A percentile compares a stretch with the other conserved stretches of the same genome.
Conservation (phyloP, 1,284 basidiomycete species). For the Leccinum solheimii region DNA sequence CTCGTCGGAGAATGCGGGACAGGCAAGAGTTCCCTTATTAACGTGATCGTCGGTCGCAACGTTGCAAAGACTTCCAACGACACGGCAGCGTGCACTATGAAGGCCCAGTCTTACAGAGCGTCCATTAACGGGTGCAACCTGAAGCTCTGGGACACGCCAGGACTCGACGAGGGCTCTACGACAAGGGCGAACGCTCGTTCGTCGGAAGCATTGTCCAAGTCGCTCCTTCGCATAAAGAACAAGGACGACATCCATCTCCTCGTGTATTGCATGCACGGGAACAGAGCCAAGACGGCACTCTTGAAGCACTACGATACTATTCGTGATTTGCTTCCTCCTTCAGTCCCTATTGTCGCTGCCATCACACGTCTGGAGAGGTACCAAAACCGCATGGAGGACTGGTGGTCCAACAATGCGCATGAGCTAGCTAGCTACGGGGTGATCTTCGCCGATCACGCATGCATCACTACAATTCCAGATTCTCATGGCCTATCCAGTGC, state of each 20-base stretch:
- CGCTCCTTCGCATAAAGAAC: conserved; percentile 7
- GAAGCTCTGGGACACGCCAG: conserved; percentile 24
- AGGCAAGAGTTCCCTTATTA: conserved; percentile 30
- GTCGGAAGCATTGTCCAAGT: conserved; percentile 7
- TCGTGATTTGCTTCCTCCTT: conserved; percentile 7
- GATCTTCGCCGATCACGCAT: conserved; percentile 26
- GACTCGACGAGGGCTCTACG: conserved; percentile 16
- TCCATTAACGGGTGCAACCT: conserved; percentile 13
- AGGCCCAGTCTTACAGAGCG: conserved; percentile 7
- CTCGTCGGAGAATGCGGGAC: conserved; percentile 24
- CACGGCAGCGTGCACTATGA: conserved; percentile 18
- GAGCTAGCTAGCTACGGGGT: conserved; percentile 17
- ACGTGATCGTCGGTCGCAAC: conserved; percentile 17
- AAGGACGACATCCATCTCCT: conserved; percentile 22
- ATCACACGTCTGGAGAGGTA: conserved; percentile 29
- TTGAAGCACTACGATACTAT: conserved; percentile 25
- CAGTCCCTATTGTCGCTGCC: conserved; percentile 24
- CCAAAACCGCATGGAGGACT: conserved; percentile 27
- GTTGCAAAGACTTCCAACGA: conserved; percentile 20
- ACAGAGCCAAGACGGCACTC: conserved; percentile 14
- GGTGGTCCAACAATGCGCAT: conserved; percentile 27
- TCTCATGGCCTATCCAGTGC: conserved; percentile 3
- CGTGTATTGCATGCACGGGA: conserved; percentile 24
- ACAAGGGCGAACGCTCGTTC: conserved; percentile 4
- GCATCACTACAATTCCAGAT: conserved; percentile 26